Evolutionary conservation across 2,329 filamentous ascomycete genomes (phyloP).

Genomic region (Emericellopsis cladophorae): DNA sequence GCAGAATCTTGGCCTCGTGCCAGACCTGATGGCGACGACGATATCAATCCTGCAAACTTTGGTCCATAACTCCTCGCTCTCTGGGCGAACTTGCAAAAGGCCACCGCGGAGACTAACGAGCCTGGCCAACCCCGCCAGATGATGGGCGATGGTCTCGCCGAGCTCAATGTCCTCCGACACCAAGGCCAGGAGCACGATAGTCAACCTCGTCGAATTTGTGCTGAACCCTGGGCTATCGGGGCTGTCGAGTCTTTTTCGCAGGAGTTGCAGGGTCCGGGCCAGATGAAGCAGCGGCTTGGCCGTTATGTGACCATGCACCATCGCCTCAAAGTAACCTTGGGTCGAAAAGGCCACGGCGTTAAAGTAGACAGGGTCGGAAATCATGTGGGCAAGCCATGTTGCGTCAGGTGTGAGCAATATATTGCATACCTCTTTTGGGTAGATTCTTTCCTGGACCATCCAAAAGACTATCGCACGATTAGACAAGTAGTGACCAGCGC

Average conservation of each 20-base stretch:
- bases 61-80: not conserved
- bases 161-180: not conserved
- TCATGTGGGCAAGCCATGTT: not conserved
- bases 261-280: not conserved
- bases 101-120: not conserved
- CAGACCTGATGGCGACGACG: not conserved
- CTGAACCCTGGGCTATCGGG: not conserved
- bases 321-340: not conserved
- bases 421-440: too few species aligned
- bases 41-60: not conserved
- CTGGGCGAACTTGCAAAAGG: not conserved
- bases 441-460: too few species aligned
- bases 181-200: not conserved
- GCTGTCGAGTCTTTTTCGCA: not conserved
- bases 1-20: not conserved
- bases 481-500: too few species aligned
- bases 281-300: not conserved
- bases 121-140: not conserved
- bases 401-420: too few species aligned
- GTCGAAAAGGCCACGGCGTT: not conserved
- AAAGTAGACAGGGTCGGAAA: not conserved
- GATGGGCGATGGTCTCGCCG: not conserved
- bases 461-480: too few species aligned
- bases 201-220: not conserved
- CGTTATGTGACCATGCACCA: not conserved